Conservation (phyloP, 805 yeast species). For the Cyberlindnera galapagoensis region DNA sequence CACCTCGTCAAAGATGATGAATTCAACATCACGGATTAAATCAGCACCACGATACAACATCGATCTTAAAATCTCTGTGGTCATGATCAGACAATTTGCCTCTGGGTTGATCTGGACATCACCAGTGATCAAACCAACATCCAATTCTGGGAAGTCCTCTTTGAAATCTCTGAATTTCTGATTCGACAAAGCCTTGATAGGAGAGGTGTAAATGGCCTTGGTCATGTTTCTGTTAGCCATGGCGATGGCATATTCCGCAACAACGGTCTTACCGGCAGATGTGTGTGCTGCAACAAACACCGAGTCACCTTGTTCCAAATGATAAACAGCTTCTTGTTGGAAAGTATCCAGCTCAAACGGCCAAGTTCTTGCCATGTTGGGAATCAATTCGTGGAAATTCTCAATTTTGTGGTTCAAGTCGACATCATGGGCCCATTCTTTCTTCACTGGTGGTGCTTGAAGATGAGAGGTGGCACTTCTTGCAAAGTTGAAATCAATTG, state of each 20-base stretch:
- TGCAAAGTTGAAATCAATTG: conserved; percentile 43
- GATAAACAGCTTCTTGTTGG: conserved; percentile 96
- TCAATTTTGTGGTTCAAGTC: conserved; percentile 78
- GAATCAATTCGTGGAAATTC: conserved; percentile 82
- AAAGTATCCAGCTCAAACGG: conserved; percentile 93
- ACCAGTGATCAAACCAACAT: conserved; percentile 93
- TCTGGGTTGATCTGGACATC: conserved; percentile 97
- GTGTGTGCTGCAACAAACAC: conserved; percentile 99
- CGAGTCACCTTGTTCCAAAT: conserved; percentile 95
- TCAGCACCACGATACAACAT: conserved; percentile 98
- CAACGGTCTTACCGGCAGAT: conserved; percentile 97
- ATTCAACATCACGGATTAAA: conserved; percentile 91
- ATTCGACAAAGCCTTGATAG: conserved; percentile 85
- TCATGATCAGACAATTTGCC: conserved; percentile 94
- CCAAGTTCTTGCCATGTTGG: conserved; percentile 90
- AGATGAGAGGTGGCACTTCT: conserved; percentile 22
- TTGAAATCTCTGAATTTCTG: conserved; percentile 88
- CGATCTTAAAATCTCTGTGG: conserved; percentile 90
- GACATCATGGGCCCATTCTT: conserved; percentile 93
- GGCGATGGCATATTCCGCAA: conserved; percentile 97
- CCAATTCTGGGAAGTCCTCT: conserved; percentile 70
- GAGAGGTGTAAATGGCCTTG: conserved; percentile 92
- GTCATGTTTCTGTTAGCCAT: conserved; percentile 96
- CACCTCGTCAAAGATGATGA: conserved; percentile 96
- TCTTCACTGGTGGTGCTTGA: conserved; percentile 26